Conservation (phyloP, 2,329 filamentous ascomycete species). For the Blastomyces silverae region DNA sequence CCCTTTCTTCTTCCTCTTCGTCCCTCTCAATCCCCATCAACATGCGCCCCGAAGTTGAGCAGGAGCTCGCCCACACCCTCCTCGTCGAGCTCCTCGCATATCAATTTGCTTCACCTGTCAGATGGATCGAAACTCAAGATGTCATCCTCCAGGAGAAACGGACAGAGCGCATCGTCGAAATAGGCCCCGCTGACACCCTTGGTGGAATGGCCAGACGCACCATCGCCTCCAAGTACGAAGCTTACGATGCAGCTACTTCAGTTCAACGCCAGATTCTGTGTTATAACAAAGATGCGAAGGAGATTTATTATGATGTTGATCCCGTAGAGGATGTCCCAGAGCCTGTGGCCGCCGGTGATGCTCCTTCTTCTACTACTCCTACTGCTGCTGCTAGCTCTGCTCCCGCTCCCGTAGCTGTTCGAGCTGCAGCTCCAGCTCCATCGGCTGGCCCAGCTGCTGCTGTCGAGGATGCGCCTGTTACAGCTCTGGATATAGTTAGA, state of each 20-base stretch:
- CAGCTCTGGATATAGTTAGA: slow-evolving; percentile 82
- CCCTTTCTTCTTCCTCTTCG: slow-evolving; percentile 3
- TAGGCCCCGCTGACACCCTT: slow-evolving; percentile 92
- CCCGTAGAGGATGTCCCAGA: slow-evolving; percentile 85
- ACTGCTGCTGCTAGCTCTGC: slow-evolving; percentile 38
- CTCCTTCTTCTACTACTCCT: slow-evolving; percentile 35
- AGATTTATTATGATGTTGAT: slow-evolving; percentile 99
- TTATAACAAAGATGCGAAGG: slow-evolving; percentile 98
- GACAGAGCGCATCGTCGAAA: slow-evolving; percentile 94
- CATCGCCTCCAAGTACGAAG: slow-evolving; percentile 93
- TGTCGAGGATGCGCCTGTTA: slow-evolving; percentile 78
- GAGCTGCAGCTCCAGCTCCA: slow-evolving; percentile 54
- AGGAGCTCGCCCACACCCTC: slow-evolving; percentile 96
- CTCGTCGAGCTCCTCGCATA: slow-evolving; percentile 98
- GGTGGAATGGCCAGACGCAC: slow-evolving; percentile 97
- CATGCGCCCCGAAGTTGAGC: slow-evolving; percentile 98
- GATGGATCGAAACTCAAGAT: slow-evolving; percentile 99
- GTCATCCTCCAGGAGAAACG: slow-evolving; percentile 94
- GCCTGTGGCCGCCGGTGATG: slow-evolving; percentile 25
- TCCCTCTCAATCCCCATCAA: slow-evolving; percentile 32
- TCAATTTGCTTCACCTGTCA: slow-evolving; percentile 95
- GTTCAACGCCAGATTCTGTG: slow-evolving; percentile 96
- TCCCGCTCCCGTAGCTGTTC: slow-evolving; percentile 48
- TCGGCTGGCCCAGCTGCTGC: slow-evolving; percentile 79
- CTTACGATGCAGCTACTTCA: slow-evolving; percentile 93